Conservation (phyloP, 2,329 filamentous ascomycete species). For the Scytalidium lignicola region DNA sequence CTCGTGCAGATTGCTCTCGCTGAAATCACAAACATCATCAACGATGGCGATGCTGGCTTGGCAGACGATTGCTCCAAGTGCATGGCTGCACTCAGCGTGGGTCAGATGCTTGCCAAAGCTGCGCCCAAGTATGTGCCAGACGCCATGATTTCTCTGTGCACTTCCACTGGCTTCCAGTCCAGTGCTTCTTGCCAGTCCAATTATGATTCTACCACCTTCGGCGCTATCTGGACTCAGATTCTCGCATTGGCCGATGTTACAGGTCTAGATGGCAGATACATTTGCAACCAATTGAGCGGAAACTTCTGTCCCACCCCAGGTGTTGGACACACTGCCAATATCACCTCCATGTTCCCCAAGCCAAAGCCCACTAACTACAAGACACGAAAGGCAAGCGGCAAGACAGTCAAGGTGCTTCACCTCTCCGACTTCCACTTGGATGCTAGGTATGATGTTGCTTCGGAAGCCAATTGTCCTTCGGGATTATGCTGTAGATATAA, state of each 20-base stretch:
- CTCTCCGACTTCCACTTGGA: conserved; percentile 53
- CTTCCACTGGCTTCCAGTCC: conserved; percentile 39
- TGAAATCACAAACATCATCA: conserved; percentile 41
- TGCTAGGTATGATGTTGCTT: conserved; percentile 45
- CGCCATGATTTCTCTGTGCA: conserved; percentile 46
- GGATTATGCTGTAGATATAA: conserved; percentile 45
- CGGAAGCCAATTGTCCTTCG: conserved; percentile 48
- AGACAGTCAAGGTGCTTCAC: conserved; percentile 50
- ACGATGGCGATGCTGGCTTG: conserved; percentile 27
- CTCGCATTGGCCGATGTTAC: conserved; percentile 46
- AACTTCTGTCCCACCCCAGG: conserved; percentile 42
- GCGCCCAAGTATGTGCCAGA: conserved; percentile 44
- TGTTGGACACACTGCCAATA: conserved; percentile 33
- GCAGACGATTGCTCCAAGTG: conserved; percentile 47
- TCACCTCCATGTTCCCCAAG: conserved; percentile 44
- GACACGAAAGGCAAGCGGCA: conserved; percentile 42
- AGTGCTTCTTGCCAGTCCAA: conserved; percentile 41
- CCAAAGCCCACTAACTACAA: conserved; percentile 42
- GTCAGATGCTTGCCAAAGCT: conserved; percentile 43
- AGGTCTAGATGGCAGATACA: conserved; percentile 51
- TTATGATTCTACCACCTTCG: conserved; percentile 43
- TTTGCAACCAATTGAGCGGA: conserved; percentile 45
- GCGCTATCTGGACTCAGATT: conserved; percentile 53
- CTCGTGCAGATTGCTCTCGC: conserved; percentile 37
- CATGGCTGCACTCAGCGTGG: conserved; percentile 43